Base-by-base conservation (phyloP, 495 filamentous ascomycete genomes). In the Xylaria castorea region DNA sequence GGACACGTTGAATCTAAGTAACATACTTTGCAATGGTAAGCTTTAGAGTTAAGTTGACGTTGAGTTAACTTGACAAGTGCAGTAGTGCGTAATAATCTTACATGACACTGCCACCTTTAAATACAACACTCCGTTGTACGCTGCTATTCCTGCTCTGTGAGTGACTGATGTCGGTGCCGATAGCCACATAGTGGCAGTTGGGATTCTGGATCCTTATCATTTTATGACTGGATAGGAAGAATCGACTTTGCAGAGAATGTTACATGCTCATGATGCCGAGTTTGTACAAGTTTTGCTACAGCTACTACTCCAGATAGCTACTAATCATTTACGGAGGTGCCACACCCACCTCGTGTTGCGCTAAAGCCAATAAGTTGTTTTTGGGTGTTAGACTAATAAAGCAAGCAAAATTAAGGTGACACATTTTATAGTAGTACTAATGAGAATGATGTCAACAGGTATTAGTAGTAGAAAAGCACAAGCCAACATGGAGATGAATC, bases 361-460 rank as follows among this genome's bases (percentile, higher is more conserved):
- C 53, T 57, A 57, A 25, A 30, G 53, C 27, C 27, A 5, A 32
- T 32, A 32, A 30, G 51, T 32, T 16, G 25, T 32, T 30, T 57
- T 32, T 27, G 30, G 6, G 27, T 57, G 53, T 32, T 30, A 57
- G 53, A 32, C 53, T 57, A 57, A 18, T 57, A 57, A 30, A 55
- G 57, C 32, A 36, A 34, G 57, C 34, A 60, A 60, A 60, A 60
- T 36, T 60, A 60, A 60, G 32, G 57, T 38, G 9, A 61, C 30
- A 60, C 57, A 20, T 36, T 60, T 60, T 36, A 51, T 51, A 18
- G 53, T 32, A 30, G 53, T 22, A 11, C 34, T 22, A 18, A 34
- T 27, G 16, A n/a, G 18, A 20, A 66, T 66, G 63, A 66, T 66
- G 63, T 66, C 63, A 50, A 66, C 16, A 27, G 42, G 16, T 46